phyloP scores from a whole-genome alignment of 1,284 basidiomycete genomes.

The Pholiota adiposa region DNA sequence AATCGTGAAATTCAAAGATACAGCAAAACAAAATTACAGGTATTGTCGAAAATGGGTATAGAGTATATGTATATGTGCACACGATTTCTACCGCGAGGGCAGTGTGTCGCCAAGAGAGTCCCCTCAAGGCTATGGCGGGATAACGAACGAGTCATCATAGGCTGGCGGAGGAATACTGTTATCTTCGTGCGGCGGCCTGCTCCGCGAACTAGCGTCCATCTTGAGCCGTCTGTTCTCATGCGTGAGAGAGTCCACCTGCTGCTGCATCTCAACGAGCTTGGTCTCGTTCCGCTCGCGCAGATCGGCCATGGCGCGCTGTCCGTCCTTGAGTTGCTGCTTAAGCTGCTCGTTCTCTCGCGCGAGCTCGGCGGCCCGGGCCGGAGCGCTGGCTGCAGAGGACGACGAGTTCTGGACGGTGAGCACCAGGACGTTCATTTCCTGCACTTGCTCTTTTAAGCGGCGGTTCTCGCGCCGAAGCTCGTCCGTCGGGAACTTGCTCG shows the following conservation, averaged over 20 bases:
- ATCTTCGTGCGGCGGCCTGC: conserved; percentile 25
- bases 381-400: background rate
- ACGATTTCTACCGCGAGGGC: too few species aligned
- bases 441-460: conserved; percentile 25
- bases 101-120: too few species aligned
- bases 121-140: conserved; percentile 14
- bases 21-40: too few species aligned
- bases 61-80: too few species aligned
- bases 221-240: conserved; percentile 30
- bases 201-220: conserved; percentile 17
- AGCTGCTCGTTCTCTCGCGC: conserved; percentile 39
- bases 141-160: conserved; percentile 34
- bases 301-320: conserved; percentile 30
- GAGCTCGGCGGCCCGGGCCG: conserved; percentile 29
- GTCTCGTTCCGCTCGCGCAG: conserved; percentile 27
- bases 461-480: conserved; percentile 32
- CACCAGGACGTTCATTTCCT: conserved; percentile 30
- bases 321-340: conserved; percentile 32
- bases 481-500: conserved; percentile 29
- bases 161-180: conserved; percentile 36
- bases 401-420: conserved; percentile 28
- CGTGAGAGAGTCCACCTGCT: conserved; percentile 30
- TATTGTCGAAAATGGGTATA: too few species aligned
- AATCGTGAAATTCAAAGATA: too few species aligned
- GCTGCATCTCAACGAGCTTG: conserved; percentile 30